Evolutionary conservation across 2,329 filamentous ascomycete species (phyloP).

Genomic region (Emmonsiellopsis sp.): DNA sequence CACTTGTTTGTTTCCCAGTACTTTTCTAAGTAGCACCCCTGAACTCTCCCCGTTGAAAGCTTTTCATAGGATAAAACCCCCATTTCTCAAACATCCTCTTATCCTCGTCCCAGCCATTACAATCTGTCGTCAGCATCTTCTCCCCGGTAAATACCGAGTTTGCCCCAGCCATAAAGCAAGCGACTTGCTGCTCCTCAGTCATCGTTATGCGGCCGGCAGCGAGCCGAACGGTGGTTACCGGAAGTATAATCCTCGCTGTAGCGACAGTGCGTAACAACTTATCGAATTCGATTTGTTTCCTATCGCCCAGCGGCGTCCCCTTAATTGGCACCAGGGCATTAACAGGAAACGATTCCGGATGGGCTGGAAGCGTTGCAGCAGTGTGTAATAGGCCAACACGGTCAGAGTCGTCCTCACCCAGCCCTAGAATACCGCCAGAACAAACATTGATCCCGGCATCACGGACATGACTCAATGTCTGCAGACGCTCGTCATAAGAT

Average conservation of each 20-base stretch:
- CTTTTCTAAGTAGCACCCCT: background rate
- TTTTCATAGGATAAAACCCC: conserved; percentile 70
- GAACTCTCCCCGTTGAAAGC: conserved; percentile 36
- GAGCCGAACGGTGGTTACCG: conserved; percentile 74
- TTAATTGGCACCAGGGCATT: conserved; percentile 87
- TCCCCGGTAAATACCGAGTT: conserved; percentile 95
- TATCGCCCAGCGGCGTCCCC: conserved; percentile 74
- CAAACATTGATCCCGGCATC: conserved; percentile 85
- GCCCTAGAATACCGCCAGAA: conserved; percentile 76
- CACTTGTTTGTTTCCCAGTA: no score
- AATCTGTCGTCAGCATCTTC: conserved; percentile 91
- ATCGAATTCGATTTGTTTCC: conserved; percentile 64
- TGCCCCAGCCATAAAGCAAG: conserved; percentile 84
- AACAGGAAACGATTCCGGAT: conserved; percentile 86
- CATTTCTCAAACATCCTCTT: conserved; percentile 72
- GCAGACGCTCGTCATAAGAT: conserved; percentile 76
- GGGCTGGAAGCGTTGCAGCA: conserved; percentile 66
- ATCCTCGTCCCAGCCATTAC: conserved; percentile 86
- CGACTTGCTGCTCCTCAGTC: conserved; percentile 77
- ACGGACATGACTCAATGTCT: conserved; percentile 69
- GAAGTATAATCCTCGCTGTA: conserved; percentile 74
- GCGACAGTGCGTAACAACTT: conserved; percentile 74
- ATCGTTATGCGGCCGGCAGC: conserved; percentile 78
- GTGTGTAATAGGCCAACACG: conserved; percentile 78
- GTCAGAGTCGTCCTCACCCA: conserved; percentile 71